Evolutionary conservation across 805 yeast genomes (phyloP).

Genomic region (Monosporozyma aerobia): DNA sequence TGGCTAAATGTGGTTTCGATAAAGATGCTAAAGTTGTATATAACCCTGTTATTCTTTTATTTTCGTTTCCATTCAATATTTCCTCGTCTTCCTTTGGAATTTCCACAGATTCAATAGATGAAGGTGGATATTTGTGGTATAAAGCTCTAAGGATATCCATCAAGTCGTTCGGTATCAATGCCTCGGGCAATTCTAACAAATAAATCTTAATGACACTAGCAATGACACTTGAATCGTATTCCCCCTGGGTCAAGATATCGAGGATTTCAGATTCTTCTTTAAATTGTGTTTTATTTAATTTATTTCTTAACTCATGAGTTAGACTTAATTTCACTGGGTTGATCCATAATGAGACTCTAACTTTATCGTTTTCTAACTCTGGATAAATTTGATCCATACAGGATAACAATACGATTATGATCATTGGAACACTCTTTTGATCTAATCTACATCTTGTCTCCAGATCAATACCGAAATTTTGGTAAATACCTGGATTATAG

Average conservation of each 20-base stretch:
- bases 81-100: conserved; percentile 13
- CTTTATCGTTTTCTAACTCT: conserved; percentile 55
- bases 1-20: conserved; percentile 64
- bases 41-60: conserved; percentile 49
- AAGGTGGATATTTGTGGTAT: conserved; percentile 42
- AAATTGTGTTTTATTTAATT: conserved; percentile 34
- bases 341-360: conserved; percentile 60
- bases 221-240: conserved; percentile 45
- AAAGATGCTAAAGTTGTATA: conserved; percentile 58
- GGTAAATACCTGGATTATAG: conserved; percentile 56
- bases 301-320: conserved; percentile 52
- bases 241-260: conserved; percentile 21
- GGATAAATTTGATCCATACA: conserved; percentile 68
- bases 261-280: conserved; percentile 30
- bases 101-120: not conserved
- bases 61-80: conserved; percentile 14
- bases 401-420: conserved; percentile 53
- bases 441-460: conserved; percentile 65
- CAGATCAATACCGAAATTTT: conserved; percentile 73
- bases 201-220: conserved; percentile 66
- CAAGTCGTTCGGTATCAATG: conserved; percentile 53
- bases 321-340: conserved; percentile 50
- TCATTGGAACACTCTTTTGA: conserved; percentile 58
- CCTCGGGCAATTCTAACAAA: conserved; percentile 70
- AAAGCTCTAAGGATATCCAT: conserved; percentile 63